These are phyloP conservation scores for Chrysosporium queenslandicum DNA, from an alignment of 2,329 filamentous ascomycete species.

Conservation along the genomic window DNA sequence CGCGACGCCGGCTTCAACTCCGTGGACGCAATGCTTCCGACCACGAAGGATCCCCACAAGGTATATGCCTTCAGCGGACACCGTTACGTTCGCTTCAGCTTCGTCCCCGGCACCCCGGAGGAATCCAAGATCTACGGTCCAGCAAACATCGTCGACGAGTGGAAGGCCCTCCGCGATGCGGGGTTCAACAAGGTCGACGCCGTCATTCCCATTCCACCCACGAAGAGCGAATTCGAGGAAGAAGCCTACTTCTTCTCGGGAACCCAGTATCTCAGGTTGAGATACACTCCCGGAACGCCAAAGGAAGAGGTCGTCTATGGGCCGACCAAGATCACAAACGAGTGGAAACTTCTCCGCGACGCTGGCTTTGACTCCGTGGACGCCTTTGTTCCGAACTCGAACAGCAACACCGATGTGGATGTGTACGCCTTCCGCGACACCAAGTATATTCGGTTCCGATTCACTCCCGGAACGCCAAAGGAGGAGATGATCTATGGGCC, in stretches of 20 bases:
- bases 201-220: conserved; percentile 11
- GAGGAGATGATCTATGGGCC: conserved; percentile 4
- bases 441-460: conserved; percentile 6
- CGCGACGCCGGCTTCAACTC: conserved; percentile 3
- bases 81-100: conserved; percentile 1
- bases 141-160: conserved; percentile 4
- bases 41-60: neutral
- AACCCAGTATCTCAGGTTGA: neutral
- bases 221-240: conserved; percentile 1
- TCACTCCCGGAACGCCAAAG: conserved; percentile 4
- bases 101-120: neutral
- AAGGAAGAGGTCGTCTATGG: conserved; percentile 5
- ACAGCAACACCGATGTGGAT: conserved; percentile 3
- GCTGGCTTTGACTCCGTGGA: conserved; percentile 4
- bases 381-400: conserved; percentile 5
- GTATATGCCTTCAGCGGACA: conserved; percentile 4
- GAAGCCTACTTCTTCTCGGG: conserved; percentile 10
- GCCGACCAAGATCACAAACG: neutral
- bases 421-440: conserved; percentile 6
- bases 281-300: conserved; percentile 5
- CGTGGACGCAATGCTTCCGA: conserved; percentile 6
- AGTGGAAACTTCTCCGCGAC: conserved; percentile 9
- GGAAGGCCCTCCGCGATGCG: conserved; percentile 6
- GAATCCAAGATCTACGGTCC: conserved; percentile 7
- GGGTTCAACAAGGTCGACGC: conserved; percentile 6